Evolutionary conservation across 345 rosid species (phyloP), one percentile per base, ranked within the genome.

Genomic region (Eucalyptus grandis): DNA sequence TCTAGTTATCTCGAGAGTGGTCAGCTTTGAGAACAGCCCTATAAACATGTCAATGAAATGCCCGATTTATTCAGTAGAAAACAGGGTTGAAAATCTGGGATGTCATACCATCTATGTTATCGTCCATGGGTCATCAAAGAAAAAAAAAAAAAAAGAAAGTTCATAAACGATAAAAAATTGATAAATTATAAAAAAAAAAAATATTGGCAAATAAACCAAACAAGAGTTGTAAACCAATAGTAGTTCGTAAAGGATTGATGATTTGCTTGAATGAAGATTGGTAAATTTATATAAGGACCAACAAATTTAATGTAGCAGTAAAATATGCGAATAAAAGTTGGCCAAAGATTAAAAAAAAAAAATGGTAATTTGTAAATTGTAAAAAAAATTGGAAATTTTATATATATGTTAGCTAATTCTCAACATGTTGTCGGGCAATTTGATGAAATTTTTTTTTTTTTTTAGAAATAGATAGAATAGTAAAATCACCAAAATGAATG

Each of bases 1-100:
- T 49, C 3, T 49, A 13, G 16, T 49, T 49, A 14, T 13, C 6
- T 49, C 6, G 50, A 49, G 6, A 49, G 50, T 49, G 15, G 13
- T 49, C 0, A 13, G 6, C 0, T 49, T 0, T 49, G 0, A 49
- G 50, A 49, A 49, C 5, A 49, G 0, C 5, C 0, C 14, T 49
- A 49, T 49, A 49, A 6, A 15, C 50, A 14, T 14, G 1, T 49
- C 16, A 13, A 49, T 49, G 16, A 49, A 49, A 49, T 49, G 3
- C 15, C 16, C 50, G 15, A 49, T 49, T 49, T 49, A 49, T 49
- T 49, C 15, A 13, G 2, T 13, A 44, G 15, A 5, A 49, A 49
- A 49, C 0, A 4, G 1, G 51, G 51, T 14, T 49, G 51, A 14
- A 49, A 49, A 49, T 49, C 1, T 49, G 0, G 16, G 16, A 49